phyloP scores from a whole-genome alignment of 2,329 filamentous ascomycete genomes.

The Mycosphaerella arachidis region DNA sequence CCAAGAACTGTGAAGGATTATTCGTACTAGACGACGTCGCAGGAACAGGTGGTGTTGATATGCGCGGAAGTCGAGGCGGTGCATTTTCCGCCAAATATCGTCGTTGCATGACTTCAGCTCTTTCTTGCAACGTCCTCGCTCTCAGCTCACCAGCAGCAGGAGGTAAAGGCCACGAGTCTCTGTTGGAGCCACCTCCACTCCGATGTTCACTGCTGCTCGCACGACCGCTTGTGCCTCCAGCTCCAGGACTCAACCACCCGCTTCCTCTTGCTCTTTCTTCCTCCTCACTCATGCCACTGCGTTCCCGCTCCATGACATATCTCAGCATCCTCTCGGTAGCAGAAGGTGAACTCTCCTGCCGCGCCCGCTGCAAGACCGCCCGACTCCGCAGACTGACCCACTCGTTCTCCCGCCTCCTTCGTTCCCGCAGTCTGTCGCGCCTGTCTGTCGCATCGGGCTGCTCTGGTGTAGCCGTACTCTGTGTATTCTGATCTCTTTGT shows the following conservation, averaged over 20 bases:
- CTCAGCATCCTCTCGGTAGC: slow-evolving; percentile 37
- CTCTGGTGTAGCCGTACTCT: slow-evolving; percentile 25
- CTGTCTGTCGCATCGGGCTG: slow-evolving; percentile 22
- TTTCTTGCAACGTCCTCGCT: slow-evolving; percentile 23
- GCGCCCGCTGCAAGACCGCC: slow-evolving; percentile 31
- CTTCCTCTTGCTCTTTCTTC: slow-evolving; percentile 33
- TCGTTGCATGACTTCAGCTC: slow-evolving; percentile 33
- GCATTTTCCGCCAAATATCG: slow-evolving; percentile 34
- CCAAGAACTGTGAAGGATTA: slow-evolving; percentile 40
- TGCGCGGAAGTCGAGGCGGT: slow-evolving; percentile 27
- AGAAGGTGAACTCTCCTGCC: slow-evolving; percentile 30
- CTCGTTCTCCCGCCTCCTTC: slow-evolving; percentile 28
- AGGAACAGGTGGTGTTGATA: slow-evolving; percentile 26
- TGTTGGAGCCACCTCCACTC: slow-evolving; percentile 8
- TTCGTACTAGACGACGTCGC: slow-evolving; percentile 11
- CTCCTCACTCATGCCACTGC: slow-evolving; percentile 31
- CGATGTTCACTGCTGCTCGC: slow-evolving; percentile 9
- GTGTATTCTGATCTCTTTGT: slow-evolving; percentile 24
- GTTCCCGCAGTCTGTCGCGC: slow-evolving; percentile 26
- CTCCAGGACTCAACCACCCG: slow-evolving; percentile 27
- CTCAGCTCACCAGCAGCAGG: slow-evolving; percentile 21
- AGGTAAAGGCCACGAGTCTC: slow-evolving; percentile 25
- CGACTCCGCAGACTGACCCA: slow-evolving; percentile 30
- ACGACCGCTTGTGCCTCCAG: slow-evolving; percentile 5
- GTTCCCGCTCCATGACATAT: slow-evolving; percentile 39